Percentiles rank a stretch among this genome's conserved stretches.
phyloP scores from a whole-genome alignment of 2,329 filamentous ascomycete genomes.

The Celoporthe dispersa region DNA sequence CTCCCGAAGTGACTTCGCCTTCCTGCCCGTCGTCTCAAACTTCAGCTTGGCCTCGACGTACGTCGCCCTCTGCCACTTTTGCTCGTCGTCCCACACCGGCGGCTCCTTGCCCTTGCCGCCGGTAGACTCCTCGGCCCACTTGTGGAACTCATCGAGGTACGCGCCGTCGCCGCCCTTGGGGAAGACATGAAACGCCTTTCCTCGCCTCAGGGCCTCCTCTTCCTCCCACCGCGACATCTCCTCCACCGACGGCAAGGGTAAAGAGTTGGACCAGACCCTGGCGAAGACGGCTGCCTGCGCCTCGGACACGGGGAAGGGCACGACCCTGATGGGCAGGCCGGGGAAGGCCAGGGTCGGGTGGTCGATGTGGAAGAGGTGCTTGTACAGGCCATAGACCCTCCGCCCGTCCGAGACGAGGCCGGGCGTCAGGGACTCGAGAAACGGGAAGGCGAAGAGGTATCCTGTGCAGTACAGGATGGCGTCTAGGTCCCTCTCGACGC shows the following conservation, averaged over 20 bases:
- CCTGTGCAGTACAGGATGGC: slow-evolving; percentile 86
- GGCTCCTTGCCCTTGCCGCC: slow-evolving; percentile 65
- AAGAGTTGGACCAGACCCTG: slow-evolving; percentile 73
- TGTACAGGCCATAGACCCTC: slow-evolving; percentile 73
- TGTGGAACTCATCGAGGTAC: slow-evolving; percentile 71
- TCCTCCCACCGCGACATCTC: slow-evolving; percentile 76
- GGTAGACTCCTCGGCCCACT: slow-evolving; percentile 60
- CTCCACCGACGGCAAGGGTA: slow-evolving; percentile 63
- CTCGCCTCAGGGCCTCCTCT: slow-evolving; percentile 55
- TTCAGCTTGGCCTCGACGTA: slow-evolving; percentile 72
- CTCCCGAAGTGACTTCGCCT: slow-evolving; percentile 69
- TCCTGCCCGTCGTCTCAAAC: slow-evolving; percentile 69
- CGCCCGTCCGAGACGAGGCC: slow-evolving; percentile 70
- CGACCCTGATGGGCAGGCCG: slow-evolving; percentile 76
- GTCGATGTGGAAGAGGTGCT: slow-evolving; percentile 77
- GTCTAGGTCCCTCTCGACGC: slow-evolving; percentile 70
- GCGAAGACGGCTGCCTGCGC: slow-evolving; percentile 78
- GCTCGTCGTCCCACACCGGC: slow-evolving; percentile 71
- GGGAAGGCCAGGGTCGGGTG: slow-evolving; percentile 81
- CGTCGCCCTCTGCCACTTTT: slow-evolving; percentile 72
- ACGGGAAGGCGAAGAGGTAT: slow-evolving; percentile 85
- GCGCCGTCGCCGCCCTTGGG: slow-evolving; percentile 63
- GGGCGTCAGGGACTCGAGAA: slow-evolving; percentile 54
- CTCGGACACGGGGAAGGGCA: slow-evolving; percentile 84
- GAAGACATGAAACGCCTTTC: slow-evolving; percentile 53